Evolutionary conservation across 805 yeast species (phyloP), one percentile per base, ranked within the genome.

Genomic region (Metschnikowia aberdeeniae): DNA sequence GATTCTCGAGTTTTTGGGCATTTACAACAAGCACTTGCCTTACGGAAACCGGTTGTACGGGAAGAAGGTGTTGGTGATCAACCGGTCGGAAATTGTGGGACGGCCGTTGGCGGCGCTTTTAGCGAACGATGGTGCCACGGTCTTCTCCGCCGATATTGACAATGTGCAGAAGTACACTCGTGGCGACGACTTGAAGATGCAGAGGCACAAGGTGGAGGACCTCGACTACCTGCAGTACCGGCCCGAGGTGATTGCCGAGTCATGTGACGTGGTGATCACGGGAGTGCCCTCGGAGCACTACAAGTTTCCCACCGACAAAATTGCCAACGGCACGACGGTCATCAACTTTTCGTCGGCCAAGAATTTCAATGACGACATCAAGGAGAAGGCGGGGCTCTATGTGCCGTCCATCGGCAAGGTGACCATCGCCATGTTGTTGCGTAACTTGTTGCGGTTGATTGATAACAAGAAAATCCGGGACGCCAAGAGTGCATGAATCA

Each of bases 331-430:
- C 40, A 89, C 98, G 14, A 87, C 86, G 12, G 87, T 89, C 58
- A 81, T 93, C 48, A 93, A 93, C 66, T 92, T 92, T 60, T 81
- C 96, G 9, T 84, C 93, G 53, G 85, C 82, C 45, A 88, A 87
- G 75, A 93, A 93, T 70, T 93, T 93, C 63, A 74, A 77, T 51
- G 92, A 86, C 20, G 83, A 78, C 45, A 86, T 93, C 46, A 92
- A 92, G 68, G 77, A 77, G 43, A 84, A 78, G 55, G 98, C 99
- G 6, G 84, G 96, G 1, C 70, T 93, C 36, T 93, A 92, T 61
- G 97, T 93, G 30, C 98, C 99, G 13, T 84, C 89, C 60, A 88
- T 89, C 27, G 99, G 99, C 13, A 93, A 93, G 66, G 98, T 93
- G 29, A 93, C 99, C 32, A 90, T 93, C 50, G 80, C 96, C 48